Evolutionary conservation across 176 grass and related monocot species (phyloP).

Genomic region (Secale cereale): DNA sequence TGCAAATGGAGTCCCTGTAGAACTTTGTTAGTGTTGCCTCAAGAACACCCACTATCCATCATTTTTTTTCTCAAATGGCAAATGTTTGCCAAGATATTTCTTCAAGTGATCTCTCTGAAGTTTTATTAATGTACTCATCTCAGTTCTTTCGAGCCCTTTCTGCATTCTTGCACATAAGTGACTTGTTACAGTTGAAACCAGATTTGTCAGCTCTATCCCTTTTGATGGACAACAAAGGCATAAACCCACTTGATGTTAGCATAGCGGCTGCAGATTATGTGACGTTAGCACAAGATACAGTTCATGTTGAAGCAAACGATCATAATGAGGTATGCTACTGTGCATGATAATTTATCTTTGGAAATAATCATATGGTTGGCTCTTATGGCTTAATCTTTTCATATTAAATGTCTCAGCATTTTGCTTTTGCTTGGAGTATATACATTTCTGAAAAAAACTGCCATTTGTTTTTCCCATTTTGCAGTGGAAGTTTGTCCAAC

Average conservation of each 20-base stretch:
- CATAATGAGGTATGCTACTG: conserved; percentile 52
- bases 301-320: conserved; percentile 49
- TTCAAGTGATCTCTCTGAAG: not conserved
- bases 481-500: not conserved
- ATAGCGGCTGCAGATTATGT: conserved; percentile 60
- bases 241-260: conserved; percentile 52
- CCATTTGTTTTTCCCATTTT: not conserved
- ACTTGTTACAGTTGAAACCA: conserved; percentile 33
- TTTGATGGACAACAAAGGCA: conserved; percentile 75
- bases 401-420: not conserved
- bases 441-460: not conserved
- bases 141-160: not conserved
- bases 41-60: not conserved
- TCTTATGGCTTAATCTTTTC: not conserved
- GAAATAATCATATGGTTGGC: not conserved
- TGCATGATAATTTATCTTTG: not conserved
- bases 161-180: not conserved
- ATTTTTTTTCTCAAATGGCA: not conserved
- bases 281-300: conserved; percentile 26
- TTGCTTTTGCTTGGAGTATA: not conserved
- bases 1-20: not conserved
- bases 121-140: not conserved
- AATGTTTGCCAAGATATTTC: not conserved
- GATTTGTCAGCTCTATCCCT: conserved; percentile 82
- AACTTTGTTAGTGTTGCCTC: conserved; percentile 10